Evolutionary conservation across 2,329 filamentous ascomycete species (phyloP), one percentile per base, ranked within the genome.

Genomic region (Akanthomyces uredinophilus): DNA sequence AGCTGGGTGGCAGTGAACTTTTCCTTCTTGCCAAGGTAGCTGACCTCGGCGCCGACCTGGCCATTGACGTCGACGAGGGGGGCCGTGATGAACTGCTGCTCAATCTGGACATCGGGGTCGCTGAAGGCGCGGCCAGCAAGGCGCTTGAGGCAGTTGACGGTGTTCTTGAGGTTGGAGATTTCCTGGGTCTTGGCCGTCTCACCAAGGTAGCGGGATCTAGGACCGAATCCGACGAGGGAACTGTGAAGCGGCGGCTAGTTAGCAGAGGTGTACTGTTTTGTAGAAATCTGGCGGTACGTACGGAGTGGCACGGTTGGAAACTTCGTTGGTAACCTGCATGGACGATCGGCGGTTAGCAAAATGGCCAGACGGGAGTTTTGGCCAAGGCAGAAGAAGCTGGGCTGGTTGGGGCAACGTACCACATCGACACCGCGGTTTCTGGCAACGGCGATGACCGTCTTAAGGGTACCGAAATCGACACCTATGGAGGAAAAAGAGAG

Each of bases 101-200:
- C 95, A 73, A 95, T 84, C 79, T 92, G 85, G 66, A 96, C 84
- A 83, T 99, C 95, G 74, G 95, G 92, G 74, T 99, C 95, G 75
- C 83, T 88, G 79, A 94, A 84, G 66, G 85, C 83, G 74, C 95
- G 92, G 73, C 95, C 95, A 73, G 90, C 89, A 70, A 99, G 88
- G 72, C 95, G 91, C 82, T 96, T 96, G 72, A 99, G 85, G 68
- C 87, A 93, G 76, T 87, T 83, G 79, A 99, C 91, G 69, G 95
- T 99, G 85, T 99, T 99, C 84, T 98, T 99, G 73, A 98, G 87
- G 84, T 99, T 99, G 73, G 94, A 96, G 75, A 96, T 96, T 81
- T 99, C 95, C 81, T 97, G 94, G 69, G 94, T 98, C 87, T 98
- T 98, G 69, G 95, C 95, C 63, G 91, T 79, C 82, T 99, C 95